A percentile compares a stretch with the other conserved stretches of the same genome.
Evolutionary conservation across 129 eudicot genomes (phyloP).

Genomic region (Ambrosia trifida): DNA sequence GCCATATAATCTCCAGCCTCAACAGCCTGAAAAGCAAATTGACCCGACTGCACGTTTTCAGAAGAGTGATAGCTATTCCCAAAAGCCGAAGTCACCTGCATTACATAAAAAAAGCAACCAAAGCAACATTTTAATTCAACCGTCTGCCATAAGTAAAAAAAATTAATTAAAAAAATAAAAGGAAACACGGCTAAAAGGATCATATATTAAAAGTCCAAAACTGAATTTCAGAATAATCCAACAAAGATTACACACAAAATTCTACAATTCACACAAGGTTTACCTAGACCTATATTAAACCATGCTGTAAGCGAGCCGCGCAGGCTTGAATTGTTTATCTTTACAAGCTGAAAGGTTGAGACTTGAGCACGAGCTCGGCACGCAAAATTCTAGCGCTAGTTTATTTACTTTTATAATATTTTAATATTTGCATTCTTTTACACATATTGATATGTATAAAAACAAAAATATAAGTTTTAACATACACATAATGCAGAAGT

Average conservation of each 20-base stretch:
- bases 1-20: constrained; percentile 90
- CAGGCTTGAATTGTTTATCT: too few relatives aligned
- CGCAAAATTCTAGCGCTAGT: too few relatives aligned
- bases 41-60: constrained; percentile 74
- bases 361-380: neutral
- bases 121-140: neutral
- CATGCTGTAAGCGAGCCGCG: too few relatives aligned
- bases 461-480: too few relatives aligned
- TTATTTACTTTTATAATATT: too few relatives aligned
- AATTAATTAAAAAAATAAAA: too few relatives aligned
- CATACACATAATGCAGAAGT: too few relatives aligned
- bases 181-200: neutral
- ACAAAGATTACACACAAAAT: neutral
- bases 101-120: neutral
- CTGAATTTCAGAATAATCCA: neutral
- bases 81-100: constrained; percentile 67
- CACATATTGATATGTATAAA: too few relatives aligned
- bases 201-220: neutral
- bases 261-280: neutral
- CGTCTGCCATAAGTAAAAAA: neutral
- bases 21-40: constrained; percentile 63
- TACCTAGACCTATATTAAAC: neutral
- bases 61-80: constrained; percentile 73
- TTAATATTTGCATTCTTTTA: neutral
- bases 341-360: neutral